A percentile compares a stretch with the other conserved stretches of the same genome.
Evolutionary conservation across 2,329 filamentous ascomycete species (phyloP).

Genomic region (Fonsecaea pedrosoi): DNA sequence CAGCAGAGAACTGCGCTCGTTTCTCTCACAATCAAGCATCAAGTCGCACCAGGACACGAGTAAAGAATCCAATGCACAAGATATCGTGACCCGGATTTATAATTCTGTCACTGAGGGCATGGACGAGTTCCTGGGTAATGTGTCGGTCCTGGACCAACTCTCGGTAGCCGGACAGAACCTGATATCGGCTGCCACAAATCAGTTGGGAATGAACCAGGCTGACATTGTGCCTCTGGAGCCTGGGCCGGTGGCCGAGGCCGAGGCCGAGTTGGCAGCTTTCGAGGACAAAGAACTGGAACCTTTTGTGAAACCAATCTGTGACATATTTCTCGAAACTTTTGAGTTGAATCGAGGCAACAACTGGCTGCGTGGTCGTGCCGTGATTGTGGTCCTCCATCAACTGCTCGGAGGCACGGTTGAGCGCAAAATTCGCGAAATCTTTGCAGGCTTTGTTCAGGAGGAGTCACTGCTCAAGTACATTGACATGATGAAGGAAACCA

Average conservation of each 20-base stretch:
- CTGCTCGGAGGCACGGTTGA: conserved; percentile 95
- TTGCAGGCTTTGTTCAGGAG: conserved; percentile 75
- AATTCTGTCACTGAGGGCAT: conserved; percentile 97
- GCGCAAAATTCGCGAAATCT: conserved; percentile 87
- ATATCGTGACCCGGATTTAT: conserved; percentile 93
- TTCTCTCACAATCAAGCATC: conserved; percentile 85
- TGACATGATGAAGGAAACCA: conserved; percentile 70
- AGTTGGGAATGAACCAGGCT: conserved; percentile 50
- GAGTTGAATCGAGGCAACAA: conserved; percentile 94
- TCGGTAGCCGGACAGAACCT: conserved; percentile 92
- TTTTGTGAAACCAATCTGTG: conserved; percentile 97
- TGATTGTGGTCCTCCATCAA: conserved; percentile 95
- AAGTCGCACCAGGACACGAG: conserved; percentile 69
- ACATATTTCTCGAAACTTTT: conserved; percentile 95
- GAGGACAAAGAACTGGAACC: conserved; percentile 88
- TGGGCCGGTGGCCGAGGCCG: conserved; percentile 74
- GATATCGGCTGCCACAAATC: conserved; percentile 59
- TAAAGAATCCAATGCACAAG: conserved; percentile 69
- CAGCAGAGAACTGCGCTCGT: conserved; percentile 87
- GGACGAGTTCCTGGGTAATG: conserved; percentile 96
- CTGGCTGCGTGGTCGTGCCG: conserved; percentile 93
- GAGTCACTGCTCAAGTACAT: conserved; percentile 80
- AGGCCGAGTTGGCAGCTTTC: conserved; percentile 91
- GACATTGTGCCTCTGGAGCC: conserved; percentile 46
- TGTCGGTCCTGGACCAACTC: conserved; percentile 92